Conservation (phyloP, 305 asterid genomes). For the Fraxinus angustifolia region DNA sequence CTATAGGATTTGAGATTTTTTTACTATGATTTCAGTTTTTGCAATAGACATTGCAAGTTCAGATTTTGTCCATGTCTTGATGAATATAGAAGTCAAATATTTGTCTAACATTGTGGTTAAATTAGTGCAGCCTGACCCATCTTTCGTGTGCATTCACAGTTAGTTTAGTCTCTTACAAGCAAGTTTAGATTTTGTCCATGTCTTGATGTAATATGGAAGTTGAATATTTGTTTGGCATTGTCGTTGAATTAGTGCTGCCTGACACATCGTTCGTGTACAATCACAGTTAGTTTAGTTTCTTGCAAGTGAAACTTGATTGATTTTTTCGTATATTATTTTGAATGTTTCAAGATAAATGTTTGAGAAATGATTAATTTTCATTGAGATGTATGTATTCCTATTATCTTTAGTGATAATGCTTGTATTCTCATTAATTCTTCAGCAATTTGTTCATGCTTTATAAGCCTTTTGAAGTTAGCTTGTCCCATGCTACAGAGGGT, state of each 20-base stretch:
- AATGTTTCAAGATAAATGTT: too few species aligned
- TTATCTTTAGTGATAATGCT: too few species aligned
- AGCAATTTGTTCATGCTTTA: too few species aligned
- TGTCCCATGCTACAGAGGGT: too few species aligned
- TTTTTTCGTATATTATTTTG: too few species aligned
- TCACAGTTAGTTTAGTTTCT: too few species aligned
- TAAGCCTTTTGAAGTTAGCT: too few species aligned
- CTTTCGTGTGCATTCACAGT: background rate
- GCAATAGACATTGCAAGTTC: too few species aligned
- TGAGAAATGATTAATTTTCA: too few species aligned
- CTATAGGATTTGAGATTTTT: background rate
- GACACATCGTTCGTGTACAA: background rate
- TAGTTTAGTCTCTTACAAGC: background rate
- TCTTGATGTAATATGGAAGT: background rate
- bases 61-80: background rate
- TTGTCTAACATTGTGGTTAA: background rate
- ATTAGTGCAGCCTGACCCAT: background rate
- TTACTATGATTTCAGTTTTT: background rate
- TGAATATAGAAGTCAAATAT: too few species aligned
- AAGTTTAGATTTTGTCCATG: background rate
- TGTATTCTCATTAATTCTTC: too few species aligned
- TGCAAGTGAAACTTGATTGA: background rate
- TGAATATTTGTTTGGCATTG: background rate
- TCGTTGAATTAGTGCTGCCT: background rate
- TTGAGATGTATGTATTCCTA: too few species aligned